These are phyloP conservation scores for Naganishia friedmannii DNA, from an alignment of 768 basidiomycete genomes.

Conservation along the genomic window DNA sequence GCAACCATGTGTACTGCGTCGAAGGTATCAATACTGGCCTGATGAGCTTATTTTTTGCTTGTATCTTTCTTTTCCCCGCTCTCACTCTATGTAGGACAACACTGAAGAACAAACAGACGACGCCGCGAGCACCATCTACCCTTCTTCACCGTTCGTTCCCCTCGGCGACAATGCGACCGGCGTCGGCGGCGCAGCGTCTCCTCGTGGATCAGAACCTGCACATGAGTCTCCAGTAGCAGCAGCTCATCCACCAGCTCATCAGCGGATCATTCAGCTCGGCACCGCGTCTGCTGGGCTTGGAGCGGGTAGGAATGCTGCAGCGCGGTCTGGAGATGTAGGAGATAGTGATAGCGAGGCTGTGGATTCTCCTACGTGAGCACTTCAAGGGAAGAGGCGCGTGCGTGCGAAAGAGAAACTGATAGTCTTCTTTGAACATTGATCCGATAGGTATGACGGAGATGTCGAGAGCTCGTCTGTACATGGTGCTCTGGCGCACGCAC, in stretches of 20 bases:
- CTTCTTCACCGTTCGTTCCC: not conserved
- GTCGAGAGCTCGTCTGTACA: constrained; percentile 42
- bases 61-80: not conserved
- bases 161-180: too few relatives aligned
- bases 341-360: constrained; percentile 35
- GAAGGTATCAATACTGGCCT: not conserved
- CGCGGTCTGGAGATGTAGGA: not conserved
- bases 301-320: too few relatives aligned
- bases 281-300: not conserved
- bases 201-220: not conserved
- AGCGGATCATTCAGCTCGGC: not conserved
- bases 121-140: constrained; percentile 23
- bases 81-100: not conserved
- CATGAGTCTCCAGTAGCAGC: not conserved
- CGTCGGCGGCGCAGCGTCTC: not conserved
- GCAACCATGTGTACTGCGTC: too few relatives aligned
- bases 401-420: not conserved
- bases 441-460: constrained; percentile 51
- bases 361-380: constrained; percentile 47
- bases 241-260: not conserved
- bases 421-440: not conserved
- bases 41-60: not conserved
- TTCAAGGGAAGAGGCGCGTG: not conserved
- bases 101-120: constrained; percentile 29
- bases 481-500: not conserved